A percentile compares a stretch with the other conserved stretches of the same genome.
These are phyloP conservation scores for Malus hybrid DNA, from an alignment of 331 rosid genomes.

Conservation along the genomic window DNA sequence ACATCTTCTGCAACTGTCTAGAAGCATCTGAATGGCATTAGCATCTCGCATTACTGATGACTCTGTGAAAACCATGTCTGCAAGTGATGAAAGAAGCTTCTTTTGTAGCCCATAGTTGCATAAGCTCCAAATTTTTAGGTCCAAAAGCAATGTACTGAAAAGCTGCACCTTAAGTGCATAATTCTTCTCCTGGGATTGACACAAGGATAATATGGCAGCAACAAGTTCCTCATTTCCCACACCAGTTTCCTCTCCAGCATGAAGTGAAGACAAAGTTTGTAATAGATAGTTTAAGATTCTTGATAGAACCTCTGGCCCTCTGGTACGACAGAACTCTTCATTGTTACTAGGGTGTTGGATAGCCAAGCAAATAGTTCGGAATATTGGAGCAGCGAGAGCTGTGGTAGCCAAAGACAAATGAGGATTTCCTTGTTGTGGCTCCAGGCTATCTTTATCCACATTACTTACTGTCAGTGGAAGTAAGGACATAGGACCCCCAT, in stretches of 20 bases:
- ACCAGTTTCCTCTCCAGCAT: conserved; percentile 53
- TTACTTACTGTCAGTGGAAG: conserved; percentile 79
- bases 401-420: conserved; percentile 67
- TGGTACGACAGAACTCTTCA: conserved; percentile 68
- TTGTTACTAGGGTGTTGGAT: conserved; percentile 73
- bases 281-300: conserved; percentile 85
- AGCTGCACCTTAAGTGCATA: conserved; percentile 83
- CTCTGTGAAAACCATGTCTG: conserved; percentile 97
- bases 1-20: conserved; percentile 94
- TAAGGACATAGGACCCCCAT: conserved; percentile 93
- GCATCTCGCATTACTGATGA: conserved; percentile 89
- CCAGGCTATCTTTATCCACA: conserved; percentile 61
- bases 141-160: conserved; percentile 73
- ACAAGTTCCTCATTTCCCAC: conserved; percentile 94
- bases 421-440: conserved; percentile 58
- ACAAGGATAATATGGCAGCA: conserved; percentile 77
- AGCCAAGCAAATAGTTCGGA: conserved; percentile 76
- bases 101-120: conserved; percentile 95
- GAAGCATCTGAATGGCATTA: conserved; percentile 96
- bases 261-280: conserved; percentile 65
- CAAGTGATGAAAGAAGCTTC: conserved; percentile 96
- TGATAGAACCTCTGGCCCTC: conserved; percentile 96
- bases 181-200: conserved; percentile 75
- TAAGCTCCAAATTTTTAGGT: conserved; percentile 89
- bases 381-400: conserved; percentile 81